Evolutionary conservation across 2,329 filamentous ascomycete genomes (phyloP).

Genomic region (Drechslerella dactyloides): DNA sequence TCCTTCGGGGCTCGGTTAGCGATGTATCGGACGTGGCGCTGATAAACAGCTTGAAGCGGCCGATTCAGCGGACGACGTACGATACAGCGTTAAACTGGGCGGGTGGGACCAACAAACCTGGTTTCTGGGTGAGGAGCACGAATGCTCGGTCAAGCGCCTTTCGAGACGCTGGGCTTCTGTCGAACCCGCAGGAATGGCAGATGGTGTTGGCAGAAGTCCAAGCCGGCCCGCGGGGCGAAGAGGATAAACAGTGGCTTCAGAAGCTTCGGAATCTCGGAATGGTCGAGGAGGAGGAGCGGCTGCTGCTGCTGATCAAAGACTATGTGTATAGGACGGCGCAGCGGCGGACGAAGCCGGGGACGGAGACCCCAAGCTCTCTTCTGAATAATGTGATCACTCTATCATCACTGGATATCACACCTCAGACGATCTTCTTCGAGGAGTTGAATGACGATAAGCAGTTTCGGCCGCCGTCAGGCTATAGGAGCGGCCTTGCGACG

Average conservation of each 20-base stretch:
- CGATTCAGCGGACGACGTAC: constrained; percentile 77
- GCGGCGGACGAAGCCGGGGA: constrained; percentile 66
- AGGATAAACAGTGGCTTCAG: constrained; percentile 87
- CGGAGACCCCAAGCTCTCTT: constrained; percentile 57
- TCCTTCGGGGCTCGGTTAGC: constrained; percentile 75
- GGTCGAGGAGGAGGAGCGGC: constrained; percentile 81
- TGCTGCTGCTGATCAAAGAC: constrained; percentile 82
- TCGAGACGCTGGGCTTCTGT: constrained; percentile 16
- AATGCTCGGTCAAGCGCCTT: constrained; percentile 26
- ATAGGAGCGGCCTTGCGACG: constrained; percentile 23
- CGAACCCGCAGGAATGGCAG: constrained; percentile 46
- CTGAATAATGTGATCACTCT: constrained; percentile 76
- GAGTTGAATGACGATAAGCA: constrained; percentile 67
- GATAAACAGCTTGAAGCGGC: constrained; percentile 74
- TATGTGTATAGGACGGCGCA: constrained; percentile 88
- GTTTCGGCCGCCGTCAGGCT: constrained; percentile 48
- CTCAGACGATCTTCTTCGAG: constrained; percentile 92
- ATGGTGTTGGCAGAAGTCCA: constrained; percentile 38
- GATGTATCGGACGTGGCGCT: constrained; percentile 38
- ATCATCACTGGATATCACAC: constrained; percentile 75
- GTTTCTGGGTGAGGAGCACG: constrained; percentile 73
- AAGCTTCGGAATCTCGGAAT: constrained; percentile 85
- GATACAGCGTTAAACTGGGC: constrained; percentile 90
- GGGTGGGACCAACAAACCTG: constrained; percentile 75
- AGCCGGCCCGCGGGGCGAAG: constrained; percentile 22